Evolutionary conservation across 495 filamentous ascomycete genomes (phyloP).

Genomic region (Thozetella sp.): DNA sequence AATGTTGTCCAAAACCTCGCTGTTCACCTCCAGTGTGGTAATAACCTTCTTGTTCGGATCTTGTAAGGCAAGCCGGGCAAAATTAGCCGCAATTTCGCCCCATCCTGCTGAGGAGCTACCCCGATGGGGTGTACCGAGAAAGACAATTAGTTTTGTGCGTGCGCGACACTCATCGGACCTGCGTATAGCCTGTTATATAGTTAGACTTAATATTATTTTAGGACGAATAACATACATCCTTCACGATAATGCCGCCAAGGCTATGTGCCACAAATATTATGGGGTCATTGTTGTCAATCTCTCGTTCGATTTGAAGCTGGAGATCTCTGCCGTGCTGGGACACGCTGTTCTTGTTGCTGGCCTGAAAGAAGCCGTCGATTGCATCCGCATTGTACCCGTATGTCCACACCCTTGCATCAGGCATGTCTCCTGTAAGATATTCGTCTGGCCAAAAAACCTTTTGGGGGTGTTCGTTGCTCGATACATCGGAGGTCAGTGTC

Average conservation of each 20-base stretch:
- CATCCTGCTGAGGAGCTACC: constrained; percentile 27
- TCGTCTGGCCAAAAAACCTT: constrained; percentile 30
- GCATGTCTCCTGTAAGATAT: constrained; percentile 28
- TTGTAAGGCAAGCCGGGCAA: constrained; percentile 11
- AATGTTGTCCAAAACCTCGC: constrained; percentile 35
- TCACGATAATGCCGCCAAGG: constrained; percentile 35
- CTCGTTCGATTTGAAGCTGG: constrained; percentile 19
- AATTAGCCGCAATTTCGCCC: constrained; percentile 22
- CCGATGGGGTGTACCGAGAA: constrained; percentile 39
- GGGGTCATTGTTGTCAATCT: constrained; percentile 24
- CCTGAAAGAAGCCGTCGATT: constrained; percentile 24
- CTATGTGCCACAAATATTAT: constrained; percentile 37
- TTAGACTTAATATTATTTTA: background rate
- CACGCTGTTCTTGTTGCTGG: constrained; percentile 30
- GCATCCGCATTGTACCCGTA: constrained; percentile 42
- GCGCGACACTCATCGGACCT: constrained; percentile 26
- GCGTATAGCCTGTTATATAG: constrained; percentile 18
- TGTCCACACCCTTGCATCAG: constrained; percentile 33
- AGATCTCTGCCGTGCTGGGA: constrained; percentile 29
- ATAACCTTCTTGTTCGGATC: constrained; percentile 20
- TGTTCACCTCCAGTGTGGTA: constrained; percentile 27
- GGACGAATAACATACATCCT: constrained; percentile 23
- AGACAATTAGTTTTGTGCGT: constrained; percentile 31
- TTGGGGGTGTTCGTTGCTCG: background rate
- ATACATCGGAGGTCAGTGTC: background rate